Evolutionary conservation across 352 stramenopile species (phyloP).

Genomic region (Aphanomyces astaci): DNA sequence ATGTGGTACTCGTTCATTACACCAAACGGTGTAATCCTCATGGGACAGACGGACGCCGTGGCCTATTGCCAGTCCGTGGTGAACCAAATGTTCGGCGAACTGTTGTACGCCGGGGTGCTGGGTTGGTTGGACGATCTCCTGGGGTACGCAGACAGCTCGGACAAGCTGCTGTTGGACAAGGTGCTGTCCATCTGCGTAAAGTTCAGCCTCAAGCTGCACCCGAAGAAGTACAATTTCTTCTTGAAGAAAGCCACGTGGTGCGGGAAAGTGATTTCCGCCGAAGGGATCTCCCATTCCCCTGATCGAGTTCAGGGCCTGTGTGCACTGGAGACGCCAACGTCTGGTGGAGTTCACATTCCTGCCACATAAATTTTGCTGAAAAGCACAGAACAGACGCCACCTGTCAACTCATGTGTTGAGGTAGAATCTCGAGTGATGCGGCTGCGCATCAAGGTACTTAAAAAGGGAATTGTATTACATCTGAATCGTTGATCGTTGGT

Average conservation of each 20-base stretch:
- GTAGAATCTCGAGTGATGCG: too few relatives aligned
- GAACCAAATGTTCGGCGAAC: conserved; percentile 25
- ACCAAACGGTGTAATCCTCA: conserved; percentile 24
- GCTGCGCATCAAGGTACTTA: too few relatives aligned
- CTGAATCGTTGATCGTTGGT: too few relatives aligned
- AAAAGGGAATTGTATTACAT: too few relatives aligned
- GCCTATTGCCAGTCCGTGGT: conserved; percentile 27
- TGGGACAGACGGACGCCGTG: conserved; percentile 24
- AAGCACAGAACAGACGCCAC: too few relatives aligned
- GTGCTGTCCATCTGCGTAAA: conserved; percentile 12
- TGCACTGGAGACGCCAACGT: conserved; percentile 21
- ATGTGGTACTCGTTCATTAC: conserved; percentile 28
- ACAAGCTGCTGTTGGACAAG: conserved; percentile 18
- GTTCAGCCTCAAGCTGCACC: conserved; percentile 24
- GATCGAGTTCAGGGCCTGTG: conserved; percentile 24
- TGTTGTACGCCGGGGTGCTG: conserved; percentile 23
- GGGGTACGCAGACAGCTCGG: not conserved
- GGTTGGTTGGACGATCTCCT: conserved; percentile 33
- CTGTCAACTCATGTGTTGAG: too few relatives aligned
- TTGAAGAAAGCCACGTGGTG: conserved; percentile 24
- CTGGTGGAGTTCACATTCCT: too few relatives aligned
- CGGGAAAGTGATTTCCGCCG: conserved; percentile 18
- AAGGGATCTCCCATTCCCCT: conserved; percentile 12
- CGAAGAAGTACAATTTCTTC: conserved; percentile 25
- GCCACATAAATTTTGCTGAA: too few relatives aligned